Conservation (phyloP, 805 yeast genomes). For the Wickerhamia fluorescens region DNA sequence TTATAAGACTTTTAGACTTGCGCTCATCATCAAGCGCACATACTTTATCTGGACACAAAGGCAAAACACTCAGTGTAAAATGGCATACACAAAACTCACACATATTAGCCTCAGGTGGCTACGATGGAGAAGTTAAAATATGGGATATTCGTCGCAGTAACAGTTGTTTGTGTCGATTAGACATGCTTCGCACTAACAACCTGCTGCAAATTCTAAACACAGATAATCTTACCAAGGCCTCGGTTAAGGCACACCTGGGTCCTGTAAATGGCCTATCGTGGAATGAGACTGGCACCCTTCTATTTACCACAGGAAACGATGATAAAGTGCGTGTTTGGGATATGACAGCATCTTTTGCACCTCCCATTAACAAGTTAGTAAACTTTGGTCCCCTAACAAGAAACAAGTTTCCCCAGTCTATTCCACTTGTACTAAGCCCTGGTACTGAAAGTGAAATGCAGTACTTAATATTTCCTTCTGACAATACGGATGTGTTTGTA, state of each 20-base stretch:
- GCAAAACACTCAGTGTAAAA: slow-evolving; percentile 49
- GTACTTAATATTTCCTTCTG: slow-evolving; percentile 64
- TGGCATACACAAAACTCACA: slow-evolving; percentile 68
- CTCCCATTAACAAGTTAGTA: slow-evolving; percentile 51
- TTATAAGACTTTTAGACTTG: slow-evolving; percentile 63
- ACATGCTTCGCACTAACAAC: slow-evolving; percentile 41
- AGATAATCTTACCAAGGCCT: slow-evolving; percentile 22
- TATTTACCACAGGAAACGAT: slow-evolving; percentile 70
- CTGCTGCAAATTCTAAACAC: slow-evolving; percentile 8
- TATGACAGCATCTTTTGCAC: slow-evolving; percentile 30
- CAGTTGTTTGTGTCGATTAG: slow-evolving; percentile 57
- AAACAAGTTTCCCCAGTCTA: slow-evolving; percentile 45
- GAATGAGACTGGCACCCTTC: slow-evolving; percentile 56
- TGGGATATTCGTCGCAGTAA: slow-evolving; percentile 81
- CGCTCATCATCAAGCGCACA: slow-evolving; percentile 70
- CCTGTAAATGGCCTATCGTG: slow-evolving; percentile 76
- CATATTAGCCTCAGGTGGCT: slow-evolving; percentile 71
- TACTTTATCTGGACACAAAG: slow-evolving; percentile 56
- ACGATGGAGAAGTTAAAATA: slow-evolving; percentile 69
- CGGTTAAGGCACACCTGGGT: slow-evolving; percentile 64
- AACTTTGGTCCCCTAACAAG: slow-evolving; percentile 76
- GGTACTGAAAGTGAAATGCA: slow-evolving; percentile 47
- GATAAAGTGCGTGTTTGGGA: slow-evolving; percentile 81
- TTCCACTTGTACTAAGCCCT: slow-evolving; percentile 50
- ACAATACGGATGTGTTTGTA: slow-evolving; percentile 62